Conservation (phyloP, 495 filamentous ascomycete genomes). For the Tuber microsphaerosporum region DNA sequence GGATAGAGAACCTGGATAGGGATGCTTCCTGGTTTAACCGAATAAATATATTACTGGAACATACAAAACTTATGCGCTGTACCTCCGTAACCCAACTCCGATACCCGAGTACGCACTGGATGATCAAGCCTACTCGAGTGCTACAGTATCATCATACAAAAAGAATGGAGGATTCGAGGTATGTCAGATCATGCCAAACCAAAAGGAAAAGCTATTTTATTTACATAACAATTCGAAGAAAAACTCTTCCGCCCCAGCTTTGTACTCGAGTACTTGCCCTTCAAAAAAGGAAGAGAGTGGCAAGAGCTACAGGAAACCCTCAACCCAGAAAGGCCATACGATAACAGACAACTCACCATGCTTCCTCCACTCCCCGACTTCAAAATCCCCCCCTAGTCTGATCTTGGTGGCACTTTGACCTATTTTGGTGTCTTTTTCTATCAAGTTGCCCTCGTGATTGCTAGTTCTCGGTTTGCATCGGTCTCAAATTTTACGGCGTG, state of each 20-base stretch:
- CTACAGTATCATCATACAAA: neutral
- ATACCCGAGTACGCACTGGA: neutral
- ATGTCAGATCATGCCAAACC: neutral
- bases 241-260: neutral
- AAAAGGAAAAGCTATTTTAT: neutral
- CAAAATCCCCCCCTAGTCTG: neutral
- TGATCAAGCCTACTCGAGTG: neutral
- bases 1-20: too few relatives aligned
- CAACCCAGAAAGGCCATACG: neutral
- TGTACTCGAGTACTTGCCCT: neutral
- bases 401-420: neutral
- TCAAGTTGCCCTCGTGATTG: neutral
- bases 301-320: neutral
- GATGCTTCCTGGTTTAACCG: too few relatives aligned
- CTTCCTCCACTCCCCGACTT: neutral
- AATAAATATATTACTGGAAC: too few relatives aligned
- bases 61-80: too few relatives aligned
- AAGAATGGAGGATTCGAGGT: neutral
- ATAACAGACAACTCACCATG: constrained; percentile 16
- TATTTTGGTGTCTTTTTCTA: neutral
- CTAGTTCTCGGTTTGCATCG: neutral
- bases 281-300: neutral
- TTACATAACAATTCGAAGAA: neutral
- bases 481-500: neutral
- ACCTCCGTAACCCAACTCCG: too few relatives aligned